Conservation (phyloP, 2,329 filamentous ascomycete species). For the Scedosporium apiospermum region DNA sequence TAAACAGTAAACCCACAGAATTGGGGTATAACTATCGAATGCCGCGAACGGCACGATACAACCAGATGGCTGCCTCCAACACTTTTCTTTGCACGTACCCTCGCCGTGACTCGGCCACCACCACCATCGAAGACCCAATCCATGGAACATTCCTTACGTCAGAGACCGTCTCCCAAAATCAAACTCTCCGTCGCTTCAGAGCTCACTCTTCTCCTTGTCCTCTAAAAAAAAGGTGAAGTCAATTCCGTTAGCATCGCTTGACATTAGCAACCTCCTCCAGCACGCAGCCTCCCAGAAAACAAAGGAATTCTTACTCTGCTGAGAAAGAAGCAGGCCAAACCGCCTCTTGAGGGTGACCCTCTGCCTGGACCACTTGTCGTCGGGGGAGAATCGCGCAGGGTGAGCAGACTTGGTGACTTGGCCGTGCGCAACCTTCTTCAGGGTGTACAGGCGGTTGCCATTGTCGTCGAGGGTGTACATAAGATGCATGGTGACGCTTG, state of each 20-base stretch:
- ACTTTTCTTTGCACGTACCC: too few species aligned
- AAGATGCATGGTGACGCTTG: constrained; percentile 41
- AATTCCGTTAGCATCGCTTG: background rate
- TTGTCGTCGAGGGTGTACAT: constrained; percentile 76
- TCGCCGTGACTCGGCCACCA: too few species aligned
- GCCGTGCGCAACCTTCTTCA: constrained; percentile 78
- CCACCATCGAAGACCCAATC: too few species aligned
- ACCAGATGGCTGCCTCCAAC: background rate
- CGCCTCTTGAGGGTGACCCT: constrained; percentile 91
- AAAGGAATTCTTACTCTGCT: constrained; percentile 45
- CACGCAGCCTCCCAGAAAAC: too few species aligned
- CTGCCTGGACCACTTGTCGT: constrained; percentile 98
- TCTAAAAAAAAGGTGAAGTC: background rate
- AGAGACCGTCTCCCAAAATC: background rate
- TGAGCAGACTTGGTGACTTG: constrained; percentile 93
- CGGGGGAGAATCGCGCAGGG: constrained; percentile 91
- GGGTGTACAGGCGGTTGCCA: constrained; percentile 88
- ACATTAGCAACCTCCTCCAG: background rate
- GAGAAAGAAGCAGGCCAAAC: constrained; percentile 79
- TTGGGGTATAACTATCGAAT: background rate
- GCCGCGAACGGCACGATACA: background rate
- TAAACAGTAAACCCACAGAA: background rate
- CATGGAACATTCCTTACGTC: background rate
- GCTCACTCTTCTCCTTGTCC: constrained; percentile 5
- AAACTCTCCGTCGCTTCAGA: background rate